phyloP scores from a whole-genome alignment of 2,329 filamentous ascomycete species.

The Chalara sp. region DNA sequence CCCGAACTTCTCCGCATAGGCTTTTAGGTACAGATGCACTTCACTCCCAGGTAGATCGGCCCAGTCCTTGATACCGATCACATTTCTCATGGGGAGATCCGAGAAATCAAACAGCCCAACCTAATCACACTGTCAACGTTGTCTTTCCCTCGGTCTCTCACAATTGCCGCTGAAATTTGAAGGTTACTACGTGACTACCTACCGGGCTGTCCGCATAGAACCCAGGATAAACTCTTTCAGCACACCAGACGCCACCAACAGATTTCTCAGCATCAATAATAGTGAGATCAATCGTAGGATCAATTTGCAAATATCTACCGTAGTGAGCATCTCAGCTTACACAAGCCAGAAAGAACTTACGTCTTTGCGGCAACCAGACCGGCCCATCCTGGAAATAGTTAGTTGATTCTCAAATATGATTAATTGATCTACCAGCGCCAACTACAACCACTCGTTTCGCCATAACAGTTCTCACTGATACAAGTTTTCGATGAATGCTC shows the following conservation, averaged over 20 bases:
- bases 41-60: conserved; percentile 4
- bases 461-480: too few species aligned
- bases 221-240: conserved; percentile 4
- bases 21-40: conserved; percentile 7
- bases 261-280: conserved; percentile 10
- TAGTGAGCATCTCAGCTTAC: neutral
- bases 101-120: conserved; percentile 10
- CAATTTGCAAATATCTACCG: conserved; percentile 8
- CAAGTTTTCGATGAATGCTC: too few species aligned
- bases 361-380: conserved; percentile 10
- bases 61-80: conserved; percentile 9
- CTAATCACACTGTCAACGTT: too few species aligned
- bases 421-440: neutral
- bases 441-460: neutral
- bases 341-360: neutral
- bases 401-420: neutral
- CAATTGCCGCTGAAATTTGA: too few species aligned
- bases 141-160: too few species aligned
- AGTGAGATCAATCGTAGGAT: conserved; percentile 7
- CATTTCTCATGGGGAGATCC: conserved; percentile 9
- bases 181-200: too few species aligned
- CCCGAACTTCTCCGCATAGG: conserved; percentile 8
- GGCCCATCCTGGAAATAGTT: conserved; percentile 7
- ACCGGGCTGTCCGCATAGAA: conserved; percentile 6
- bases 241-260: conserved; percentile 11